Evolutionary conservation across 441 rosid genomes (phyloP).

Genomic region (Codiaeum variegatum): DNA sequence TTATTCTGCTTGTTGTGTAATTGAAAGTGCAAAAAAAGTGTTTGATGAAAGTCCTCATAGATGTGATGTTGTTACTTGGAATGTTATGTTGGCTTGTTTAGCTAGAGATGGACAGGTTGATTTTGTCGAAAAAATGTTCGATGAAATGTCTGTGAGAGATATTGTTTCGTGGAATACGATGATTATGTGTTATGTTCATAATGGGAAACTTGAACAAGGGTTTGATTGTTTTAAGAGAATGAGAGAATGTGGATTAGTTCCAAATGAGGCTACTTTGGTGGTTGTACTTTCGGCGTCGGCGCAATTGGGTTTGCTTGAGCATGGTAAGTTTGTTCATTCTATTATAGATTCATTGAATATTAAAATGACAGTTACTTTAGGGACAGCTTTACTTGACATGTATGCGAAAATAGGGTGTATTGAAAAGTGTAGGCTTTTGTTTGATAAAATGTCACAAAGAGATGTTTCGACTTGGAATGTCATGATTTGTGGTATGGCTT

Average conservation of each 20-base stretch:
- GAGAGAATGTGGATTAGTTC: constrained; percentile 35
- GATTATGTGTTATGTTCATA: constrained; percentile 57
- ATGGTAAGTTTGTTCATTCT: constrained; percentile 51
- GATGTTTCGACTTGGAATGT: constrained; percentile 55
- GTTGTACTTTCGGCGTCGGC: constrained; percentile 59
- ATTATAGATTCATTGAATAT: constrained; percentile 36
- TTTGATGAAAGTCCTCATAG: constrained; percentile 32
- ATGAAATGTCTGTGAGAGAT: constrained; percentile 53
- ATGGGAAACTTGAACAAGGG: constrained; percentile 44
- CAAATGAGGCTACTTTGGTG: constrained; percentile 50
- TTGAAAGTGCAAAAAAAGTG: constrained; percentile 18
- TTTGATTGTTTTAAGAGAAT: constrained; percentile 44
- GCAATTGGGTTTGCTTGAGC: constrained; percentile 53
- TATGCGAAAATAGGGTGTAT: constrained; percentile 67
- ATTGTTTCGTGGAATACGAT: constrained; percentile 53
- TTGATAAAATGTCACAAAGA: constrained; percentile 33
- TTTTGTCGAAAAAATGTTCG: constrained; percentile 46
- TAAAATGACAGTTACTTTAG: constrained; percentile 39
- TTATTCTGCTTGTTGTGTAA: constrained; percentile 23
- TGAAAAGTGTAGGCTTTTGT: constrained; percentile 37
- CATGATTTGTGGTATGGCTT: constrained; percentile 56
- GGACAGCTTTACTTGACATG: constrained; percentile 60
- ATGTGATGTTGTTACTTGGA: constrained; percentile 52
- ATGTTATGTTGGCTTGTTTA: constrained; percentile 37
- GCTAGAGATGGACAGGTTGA: constrained; percentile 34